Conservation (phyloP, 352 stramenopile genomes). For the Pythium phragmiticola region DNA sequence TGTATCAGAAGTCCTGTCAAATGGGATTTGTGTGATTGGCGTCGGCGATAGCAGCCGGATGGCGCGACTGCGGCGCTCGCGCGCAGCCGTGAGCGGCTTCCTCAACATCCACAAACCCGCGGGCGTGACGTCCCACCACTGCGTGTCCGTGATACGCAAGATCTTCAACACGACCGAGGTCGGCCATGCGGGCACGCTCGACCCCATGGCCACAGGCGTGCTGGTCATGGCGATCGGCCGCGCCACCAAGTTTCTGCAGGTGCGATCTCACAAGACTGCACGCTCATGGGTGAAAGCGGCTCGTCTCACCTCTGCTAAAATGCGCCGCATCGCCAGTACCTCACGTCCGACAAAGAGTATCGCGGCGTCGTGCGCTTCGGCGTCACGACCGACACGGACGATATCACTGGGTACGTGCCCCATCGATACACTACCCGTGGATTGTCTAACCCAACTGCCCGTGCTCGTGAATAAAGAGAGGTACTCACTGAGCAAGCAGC, state of each 20-base stretch:
- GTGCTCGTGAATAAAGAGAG: conserved; percentile 28
- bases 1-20: conserved; percentile 1
- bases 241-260: conserved; percentile 83
- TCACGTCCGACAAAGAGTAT: conserved; percentile 78
- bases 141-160: conserved; percentile 63
- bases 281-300: not conserved
- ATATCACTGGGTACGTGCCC: conserved; percentile 61
- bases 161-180: conserved; percentile 73
- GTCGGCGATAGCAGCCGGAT: conserved; percentile 1
- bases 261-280: conserved; percentile 10
- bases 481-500: conserved; percentile 47
- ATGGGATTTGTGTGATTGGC: conserved; percentile 2
- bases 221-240: conserved; percentile 75
- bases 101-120: conserved; percentile 79
- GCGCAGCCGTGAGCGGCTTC: conserved; percentile 51
- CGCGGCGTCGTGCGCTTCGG: conserved; percentile 70
- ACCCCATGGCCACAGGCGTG: conserved; percentile 87
- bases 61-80: conserved; percentile 29
- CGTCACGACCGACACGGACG: conserved; percentile 76
- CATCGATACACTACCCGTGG: not conserved
- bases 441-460: not conserved
- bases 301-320: too few species aligned
- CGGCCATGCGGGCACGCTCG: conserved; percentile 82
- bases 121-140: conserved; percentile 78
- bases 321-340: conserved; percentile 24